Percentiles rank a stretch among this genome's conserved stretches.
Conservation (phyloP, 306 rosid species). For the Rosa persica region DNA sequence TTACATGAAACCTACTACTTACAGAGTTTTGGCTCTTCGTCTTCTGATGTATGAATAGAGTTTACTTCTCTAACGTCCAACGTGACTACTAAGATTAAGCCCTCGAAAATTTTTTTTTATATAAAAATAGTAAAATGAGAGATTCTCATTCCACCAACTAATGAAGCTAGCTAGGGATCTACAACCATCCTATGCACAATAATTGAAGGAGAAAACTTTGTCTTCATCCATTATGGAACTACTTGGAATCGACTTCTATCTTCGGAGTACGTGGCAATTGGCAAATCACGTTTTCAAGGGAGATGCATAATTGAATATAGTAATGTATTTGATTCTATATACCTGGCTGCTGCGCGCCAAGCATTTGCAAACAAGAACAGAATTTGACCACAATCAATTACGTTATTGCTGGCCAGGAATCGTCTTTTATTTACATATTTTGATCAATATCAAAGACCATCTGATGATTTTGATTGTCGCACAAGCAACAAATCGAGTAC, state of each 20-base stretch:
- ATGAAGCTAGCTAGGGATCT: neutral
- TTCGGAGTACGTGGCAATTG: neutral
- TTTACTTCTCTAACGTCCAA: too few species aligned
- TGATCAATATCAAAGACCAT: neutral
- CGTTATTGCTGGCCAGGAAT: neutral
- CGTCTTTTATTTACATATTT: neutral
- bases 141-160: too few species aligned
- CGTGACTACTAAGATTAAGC: too few species aligned
- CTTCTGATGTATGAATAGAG: too few species aligned
- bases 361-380: neutral
- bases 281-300: neutral
- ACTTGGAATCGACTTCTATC: neutral
- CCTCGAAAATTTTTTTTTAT: too few species aligned
- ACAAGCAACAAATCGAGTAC: neutral
- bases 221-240: neutral
- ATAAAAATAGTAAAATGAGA: too few species aligned
- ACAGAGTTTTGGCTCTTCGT: too few species aligned
- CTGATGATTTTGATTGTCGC: neutral
- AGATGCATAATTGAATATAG: neutral
- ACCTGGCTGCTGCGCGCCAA: neutral
- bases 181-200: neutral
- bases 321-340: neutral
- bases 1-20: too few species aligned
- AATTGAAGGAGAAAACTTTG: neutral
- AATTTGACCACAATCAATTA: neutral